Evolutionary conservation across 2,329 filamentous ascomycete species (phyloP), one percentile per base, ranked within the genome.

Genomic region (Pseudogymnoascus sp.): DNA sequence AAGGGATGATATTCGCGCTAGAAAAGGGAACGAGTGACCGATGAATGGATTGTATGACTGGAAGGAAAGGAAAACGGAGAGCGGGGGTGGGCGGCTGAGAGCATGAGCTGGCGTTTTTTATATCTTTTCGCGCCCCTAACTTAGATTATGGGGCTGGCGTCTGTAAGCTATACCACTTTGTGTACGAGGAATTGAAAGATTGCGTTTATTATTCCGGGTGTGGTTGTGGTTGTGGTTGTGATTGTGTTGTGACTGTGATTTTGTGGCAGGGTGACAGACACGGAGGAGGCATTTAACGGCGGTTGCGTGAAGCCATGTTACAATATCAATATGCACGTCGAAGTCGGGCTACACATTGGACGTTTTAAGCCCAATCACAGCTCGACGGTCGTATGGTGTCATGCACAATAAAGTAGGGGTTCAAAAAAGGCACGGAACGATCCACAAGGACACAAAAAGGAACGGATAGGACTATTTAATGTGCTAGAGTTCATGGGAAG

Each of bases 81-180:
- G 4, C 23, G 15, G 9, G n/a, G 26, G n/a, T 15, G 28, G 28
- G 50, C 47, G 50, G 50, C 28, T 7, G 28, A 57, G 50, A 57
- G 50, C 50, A 33, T 57, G 50, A 57, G 10, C 50, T 57, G 50
- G 50, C 50, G 50, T 57, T 57, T 53, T 53, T 57, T 19, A 15
- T 57, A 57, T 57, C 28, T 57, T 57, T 57, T 57, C 50, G 50
- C 50, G 50, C 28, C 28, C 28, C 17, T 33, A 57, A 57, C 50
- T 57, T 33, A 33, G 50, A 57, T 57, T 57, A 33, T 57, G 50
- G 50, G 50, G 50, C 50, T 57, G 50, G 50, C 50, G 50, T 57
- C 50, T 57, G 50, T 57, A 57, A 53, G 50, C 28, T 57, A 57
- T 57, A 57, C 50, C 50, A 57, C 50, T 57, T 57, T 57, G 50